Conservation (phyloP, 2,329 filamentous ascomycete genomes). For the Coniochaeta sp. region DNA sequence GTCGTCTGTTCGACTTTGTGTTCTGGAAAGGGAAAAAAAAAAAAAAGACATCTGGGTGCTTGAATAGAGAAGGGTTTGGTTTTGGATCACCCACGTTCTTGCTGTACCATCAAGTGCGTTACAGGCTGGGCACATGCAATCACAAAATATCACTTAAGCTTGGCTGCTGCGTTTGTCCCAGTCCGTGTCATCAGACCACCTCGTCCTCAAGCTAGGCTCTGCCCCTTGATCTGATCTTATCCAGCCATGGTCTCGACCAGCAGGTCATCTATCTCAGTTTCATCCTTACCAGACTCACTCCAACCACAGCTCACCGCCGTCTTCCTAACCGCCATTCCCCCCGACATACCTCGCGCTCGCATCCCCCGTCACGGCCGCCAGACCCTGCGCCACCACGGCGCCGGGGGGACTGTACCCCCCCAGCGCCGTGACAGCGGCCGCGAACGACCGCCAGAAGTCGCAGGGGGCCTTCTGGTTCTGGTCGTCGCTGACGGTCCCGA, state of each 20-base stretch:
- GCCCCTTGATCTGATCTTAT: no score
- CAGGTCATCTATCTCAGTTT: no score
- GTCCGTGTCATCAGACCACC: no score
- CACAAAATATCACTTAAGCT: neutral
- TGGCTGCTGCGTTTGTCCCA: neutral
- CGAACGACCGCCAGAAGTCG: conserved; percentile 24
- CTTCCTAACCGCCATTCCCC: conserved; percentile 7
- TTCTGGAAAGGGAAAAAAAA: no score
- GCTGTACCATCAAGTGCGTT: neutral
- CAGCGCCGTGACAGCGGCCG: conserved; percentile 18
- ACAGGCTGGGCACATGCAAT: no score
- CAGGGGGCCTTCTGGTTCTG: conserved; percentile 21
- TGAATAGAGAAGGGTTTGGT: neutral
- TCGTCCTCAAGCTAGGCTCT: no score
- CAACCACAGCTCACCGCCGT: no score
- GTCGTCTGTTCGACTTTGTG: no score
- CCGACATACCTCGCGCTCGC: conserved; percentile 11
- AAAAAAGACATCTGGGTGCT: no score
- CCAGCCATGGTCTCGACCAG: no score
- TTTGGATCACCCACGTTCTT: neutral
- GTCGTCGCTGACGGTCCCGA: conserved; percentile 20
- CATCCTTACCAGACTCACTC: no score
- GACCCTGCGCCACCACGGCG: conserved; percentile 10
- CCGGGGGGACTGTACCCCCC: conserved; percentile 23
- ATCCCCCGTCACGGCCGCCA: conserved; percentile 6